Evolutionary conservation across 352 stramenopile genomes (phyloP).

Genomic region (Phytopythium oedochilum): DNA sequence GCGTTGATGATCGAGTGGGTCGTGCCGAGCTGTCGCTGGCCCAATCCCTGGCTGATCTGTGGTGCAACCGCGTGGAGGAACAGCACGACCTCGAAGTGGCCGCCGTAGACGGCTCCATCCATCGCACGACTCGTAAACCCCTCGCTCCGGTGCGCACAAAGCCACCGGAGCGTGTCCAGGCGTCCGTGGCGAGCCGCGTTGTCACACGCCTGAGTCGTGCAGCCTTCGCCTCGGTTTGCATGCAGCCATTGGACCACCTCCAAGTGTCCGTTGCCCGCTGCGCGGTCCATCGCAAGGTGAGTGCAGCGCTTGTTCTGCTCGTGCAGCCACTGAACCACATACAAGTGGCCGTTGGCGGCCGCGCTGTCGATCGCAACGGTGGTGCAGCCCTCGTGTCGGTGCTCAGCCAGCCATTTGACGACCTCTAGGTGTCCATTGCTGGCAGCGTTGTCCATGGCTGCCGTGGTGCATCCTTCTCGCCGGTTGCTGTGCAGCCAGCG

Average conservation of each 20-base stretch:
- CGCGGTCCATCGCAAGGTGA: constrained; percentile 17
- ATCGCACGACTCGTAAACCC: background rate
- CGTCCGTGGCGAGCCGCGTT: constrained; percentile 10
- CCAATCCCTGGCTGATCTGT: constrained; percentile 6
- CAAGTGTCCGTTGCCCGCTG: constrained; percentile 18
- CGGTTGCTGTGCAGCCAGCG: background rate
- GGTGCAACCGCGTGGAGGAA: constrained; percentile 19
- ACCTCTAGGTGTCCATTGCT: background rate
- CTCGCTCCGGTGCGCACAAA: constrained; percentile 7
- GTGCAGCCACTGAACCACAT: constrained; percentile 20
- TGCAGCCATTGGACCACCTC: constrained; percentile 25
- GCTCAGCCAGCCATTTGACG: background rate
- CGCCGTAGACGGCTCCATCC: background rate
- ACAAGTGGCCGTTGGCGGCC: constrained; percentile 7
- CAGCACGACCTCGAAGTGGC: constrained; percentile 21
- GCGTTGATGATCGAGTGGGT: constrained; percentile 16
- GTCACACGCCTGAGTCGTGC: constrained; percentile 19
- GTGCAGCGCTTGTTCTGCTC: constrained; percentile 19
- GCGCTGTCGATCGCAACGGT: background rate
- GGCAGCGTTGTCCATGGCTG: constrained; percentile 2
- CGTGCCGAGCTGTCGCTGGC: constrained; percentile 2
- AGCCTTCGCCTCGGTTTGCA: constrained; percentile 16
- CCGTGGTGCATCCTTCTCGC: constrained; percentile 1
- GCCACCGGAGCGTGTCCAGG: constrained; percentile 15
- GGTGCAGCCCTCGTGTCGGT: background rate